These are phyloP conservation scores for Aspergillus sp. DNA, from an alignment of 2,329 filamentous ascomycete species.

Conservation along the genomic window DNA sequence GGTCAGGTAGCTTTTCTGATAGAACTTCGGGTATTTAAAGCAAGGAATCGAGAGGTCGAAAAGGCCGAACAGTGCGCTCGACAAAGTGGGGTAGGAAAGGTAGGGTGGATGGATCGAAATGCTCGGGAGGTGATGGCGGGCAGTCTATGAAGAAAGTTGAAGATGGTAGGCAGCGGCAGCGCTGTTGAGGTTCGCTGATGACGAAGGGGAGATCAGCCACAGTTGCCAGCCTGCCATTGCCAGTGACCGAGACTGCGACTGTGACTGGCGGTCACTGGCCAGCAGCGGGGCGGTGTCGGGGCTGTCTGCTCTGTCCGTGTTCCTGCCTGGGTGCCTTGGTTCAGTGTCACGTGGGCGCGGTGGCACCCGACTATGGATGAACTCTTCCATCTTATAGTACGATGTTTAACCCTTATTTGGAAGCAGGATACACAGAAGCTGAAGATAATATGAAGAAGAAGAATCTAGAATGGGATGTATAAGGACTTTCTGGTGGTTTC, in stretches of 20 bases:
- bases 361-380: no score
- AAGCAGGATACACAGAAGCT: no score
- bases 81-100: conserved; percentile 16
- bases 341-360: no score
- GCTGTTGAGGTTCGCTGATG: conserved; percentile 25
- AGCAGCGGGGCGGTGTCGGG: conserved; percentile 5
- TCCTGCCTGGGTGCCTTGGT: no score
- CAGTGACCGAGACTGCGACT: not conserved
- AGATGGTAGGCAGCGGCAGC: not conserved
- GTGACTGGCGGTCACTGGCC: not conserved
- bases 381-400: no score
- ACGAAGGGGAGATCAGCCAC: conserved; percentile 36
- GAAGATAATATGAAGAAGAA: no score
- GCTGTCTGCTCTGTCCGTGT: not conserved
- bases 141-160: conserved; percentile 8
- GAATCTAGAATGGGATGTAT: no score
- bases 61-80: conserved; percentile 3
- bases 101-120: conserved; percentile 21
- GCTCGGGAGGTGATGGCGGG: conserved; percentile 20
- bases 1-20: conserved; percentile 16
- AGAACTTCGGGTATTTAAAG: not conserved
- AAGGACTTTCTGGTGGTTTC: no score
- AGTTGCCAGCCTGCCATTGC: conserved; percentile 13
- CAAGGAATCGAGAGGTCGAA: not conserved
- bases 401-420: no score